phyloP scores from a whole-genome alignment of 2,329 filamentous ascomycete genomes.

The Penicillium verrucosum region DNA sequence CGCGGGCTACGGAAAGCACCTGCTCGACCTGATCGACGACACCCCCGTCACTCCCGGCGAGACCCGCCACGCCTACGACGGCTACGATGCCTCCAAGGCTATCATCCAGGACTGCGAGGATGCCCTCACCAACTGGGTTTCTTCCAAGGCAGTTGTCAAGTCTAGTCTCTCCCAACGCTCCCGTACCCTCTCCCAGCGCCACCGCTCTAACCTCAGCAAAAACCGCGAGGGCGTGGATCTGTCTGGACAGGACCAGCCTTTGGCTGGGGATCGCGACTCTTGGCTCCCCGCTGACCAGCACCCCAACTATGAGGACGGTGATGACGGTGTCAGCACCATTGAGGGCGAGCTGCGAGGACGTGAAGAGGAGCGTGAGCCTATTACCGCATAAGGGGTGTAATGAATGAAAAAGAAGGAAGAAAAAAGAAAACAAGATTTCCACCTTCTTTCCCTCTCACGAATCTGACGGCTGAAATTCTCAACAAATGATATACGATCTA shows the following conservation, averaged over 20 bases:
- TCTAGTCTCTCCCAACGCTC: constrained; percentile 84
- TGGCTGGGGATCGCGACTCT: constrained; percentile 71
- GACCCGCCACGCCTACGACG: constrained; percentile 92
- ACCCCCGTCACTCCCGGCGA: constrained; percentile 95
- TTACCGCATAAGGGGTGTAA: constrained; percentile 17
- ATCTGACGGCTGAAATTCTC: constrained; percentile 10
- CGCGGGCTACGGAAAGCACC: constrained; percentile 94
- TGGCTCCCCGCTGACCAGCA: constrained; percentile 74
- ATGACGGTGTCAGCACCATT: constrained; percentile 34
- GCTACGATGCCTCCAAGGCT: constrained; percentile 95
- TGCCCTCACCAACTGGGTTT: constrained; percentile 94
- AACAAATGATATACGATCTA: neutral
- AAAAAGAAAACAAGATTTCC: neutral
- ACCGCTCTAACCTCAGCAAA: constrained; percentile 66
- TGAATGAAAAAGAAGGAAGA: neutral
- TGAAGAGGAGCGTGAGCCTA: constrained; percentile 35
- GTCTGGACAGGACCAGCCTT: constrained; percentile 73
- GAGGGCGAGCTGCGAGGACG: constrained; percentile 37
- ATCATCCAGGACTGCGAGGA: constrained; percentile 99
- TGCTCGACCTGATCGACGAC: constrained; percentile 95
- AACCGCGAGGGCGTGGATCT: constrained; percentile 76
- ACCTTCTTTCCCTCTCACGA: constrained; percentile 7
- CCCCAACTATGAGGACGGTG: constrained; percentile 46
- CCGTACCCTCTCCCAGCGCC: constrained; percentile 81
- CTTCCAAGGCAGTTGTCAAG: constrained; percentile 80